These are phyloP conservation scores for Xylaria castorea DNA, from an alignment of 495 filamentous ascomycete species.

Conservation along the genomic window DNA sequence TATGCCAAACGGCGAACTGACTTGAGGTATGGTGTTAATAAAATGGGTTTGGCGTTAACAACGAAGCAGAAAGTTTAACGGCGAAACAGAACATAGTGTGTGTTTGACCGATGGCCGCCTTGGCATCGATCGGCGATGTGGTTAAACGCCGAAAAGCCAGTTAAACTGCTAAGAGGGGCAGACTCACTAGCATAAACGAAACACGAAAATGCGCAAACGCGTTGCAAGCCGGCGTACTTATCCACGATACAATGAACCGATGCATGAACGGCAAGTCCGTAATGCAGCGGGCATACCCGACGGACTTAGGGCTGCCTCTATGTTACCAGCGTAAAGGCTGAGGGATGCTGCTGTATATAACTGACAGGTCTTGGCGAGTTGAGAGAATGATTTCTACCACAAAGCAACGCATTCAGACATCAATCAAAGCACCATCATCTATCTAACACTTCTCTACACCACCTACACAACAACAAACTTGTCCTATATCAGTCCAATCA, in stretches of 20 bases:
- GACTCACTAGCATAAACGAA: not conserved
- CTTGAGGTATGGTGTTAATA: not conserved
- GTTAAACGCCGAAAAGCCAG: conserved; percentile 8
- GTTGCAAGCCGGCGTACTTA: not conserved
- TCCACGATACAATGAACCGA: not conserved
- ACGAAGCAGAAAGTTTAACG: not conserved
- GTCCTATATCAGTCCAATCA: not conserved
- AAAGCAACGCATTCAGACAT: not conserved
- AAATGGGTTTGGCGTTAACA: not conserved
- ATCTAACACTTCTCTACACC: not conserved
- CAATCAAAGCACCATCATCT: not conserved
- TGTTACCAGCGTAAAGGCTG: not conserved
- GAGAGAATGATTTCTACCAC: not conserved
- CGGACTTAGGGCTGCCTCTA: not conserved
- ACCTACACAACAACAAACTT: conserved; percentile 2
- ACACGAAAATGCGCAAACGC: not conserved
- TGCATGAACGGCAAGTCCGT: not conserved
- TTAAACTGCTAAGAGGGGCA: no score
- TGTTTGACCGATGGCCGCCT: not conserved
- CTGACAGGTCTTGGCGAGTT: not conserved
- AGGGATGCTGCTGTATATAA: not conserved
- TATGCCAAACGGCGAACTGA: not conserved
- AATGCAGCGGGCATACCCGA: not conserved
- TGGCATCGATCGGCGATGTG: conserved; percentile 12
- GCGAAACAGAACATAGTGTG: not conserved